Base-by-base conservation (phyloP, 2,329 filamentous ascomycete genomes). In the Sclerotinia nivalis region DNA sequence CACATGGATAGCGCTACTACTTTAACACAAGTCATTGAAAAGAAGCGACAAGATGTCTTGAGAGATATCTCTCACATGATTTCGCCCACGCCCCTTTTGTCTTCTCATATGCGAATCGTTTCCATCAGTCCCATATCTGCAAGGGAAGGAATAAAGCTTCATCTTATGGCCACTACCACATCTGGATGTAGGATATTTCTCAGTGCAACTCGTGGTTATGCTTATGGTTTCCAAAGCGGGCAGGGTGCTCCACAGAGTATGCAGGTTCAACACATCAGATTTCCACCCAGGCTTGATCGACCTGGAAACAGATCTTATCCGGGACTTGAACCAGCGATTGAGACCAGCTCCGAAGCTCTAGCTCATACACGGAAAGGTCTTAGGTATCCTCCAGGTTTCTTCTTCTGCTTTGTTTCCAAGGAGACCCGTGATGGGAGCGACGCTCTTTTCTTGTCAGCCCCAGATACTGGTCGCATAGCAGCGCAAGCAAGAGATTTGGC, bases 241-340 rank as follows among this genome's bases (percentile, higher is more conserved):
- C 80, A 73, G 80, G 82, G 69, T 70, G 89, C 92, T 0, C 94
- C 96, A 0, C 94, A 92, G 75, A 97, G 93, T 80, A 97, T 99
- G 93, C 94, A 97, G 80, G 89, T 97, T n/a, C 91, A 96, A 75
- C 96, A 97, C 77, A 93, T 99, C 80, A 96, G 96, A 78, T 97
- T 97, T 71, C 96, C 96, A 1, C 96, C 96, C 0, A 80, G 83
- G 52, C 74, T 70, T 59, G 78, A 69, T 61, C 74, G 71, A 34
- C 75, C 69, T 80, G 72, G 72, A 72, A 72, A 72, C 67, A 60
- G 74, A 73, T 71, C 69, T 73, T 74, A 72, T 47, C 59, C 71
- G 67, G 68, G 70, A n/a, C 70, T 69, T 9, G 75, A 77, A 59
- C 70, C 73, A 40, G 67, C 74, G 18, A 76, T 75, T 9, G 75